Evolutionary conservation across 148 eudicot genomes (phyloP), one percentile per base, ranked within the genome.

Genomic region (Talinum fruticosum): DNA sequence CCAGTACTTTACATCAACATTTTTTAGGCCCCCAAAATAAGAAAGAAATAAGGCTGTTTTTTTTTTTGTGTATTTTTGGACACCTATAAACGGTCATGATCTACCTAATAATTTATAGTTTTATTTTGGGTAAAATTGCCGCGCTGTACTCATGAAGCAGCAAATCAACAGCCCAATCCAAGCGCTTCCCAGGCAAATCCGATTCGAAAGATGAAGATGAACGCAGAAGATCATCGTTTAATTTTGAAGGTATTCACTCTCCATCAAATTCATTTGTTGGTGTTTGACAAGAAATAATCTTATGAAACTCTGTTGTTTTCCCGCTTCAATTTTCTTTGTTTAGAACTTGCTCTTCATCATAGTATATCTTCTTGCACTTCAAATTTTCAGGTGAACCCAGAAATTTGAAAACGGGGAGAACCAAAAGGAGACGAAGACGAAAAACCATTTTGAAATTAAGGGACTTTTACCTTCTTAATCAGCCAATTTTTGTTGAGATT

Each of bases 81-180:
- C n/a, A n/a, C n/a, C n/a, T n/a, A n/a, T n/a, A n/a, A n/a, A n/a
- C n/a, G n/a, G n/a, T n/a, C n/a, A n/a, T n/a, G n/a, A n/a, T n/a
- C n/a, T n/a, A n/a, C n/a, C n/a, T n/a, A n/a, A n/a, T n/a, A n/a
- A n/a, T n/a, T n/a, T n/a, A n/a, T n/a, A n/a, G n/a, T n/a, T n/a
- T n/a, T n/a, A n/a, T n/a, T n/a, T n/a, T n/a, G n/a, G n/a, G n/a
- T n/a, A n/a, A n/a, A n/a, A n/a, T n/a, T n/a, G n/a, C n/a, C n/a
- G n/a, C n/a, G n/a, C n/a, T n/a, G n/a, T n/a, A n/a, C n/a, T n/a
- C n/a, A n/a, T n/a, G n/a, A 54, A 54, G 24, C 62, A 54, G 26
- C 62, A 24, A 54, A 54, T 23, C 24, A 45, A 37, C 53, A 76
- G 45, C 78, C 29, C 74, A 45, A 23, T 62, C 45, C 61, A 78